These are phyloP conservation scores for Dichotomopilus funicola DNA, from an alignment of 2,329 filamentous ascomycete species.

Conservation along the genomic window DNA sequence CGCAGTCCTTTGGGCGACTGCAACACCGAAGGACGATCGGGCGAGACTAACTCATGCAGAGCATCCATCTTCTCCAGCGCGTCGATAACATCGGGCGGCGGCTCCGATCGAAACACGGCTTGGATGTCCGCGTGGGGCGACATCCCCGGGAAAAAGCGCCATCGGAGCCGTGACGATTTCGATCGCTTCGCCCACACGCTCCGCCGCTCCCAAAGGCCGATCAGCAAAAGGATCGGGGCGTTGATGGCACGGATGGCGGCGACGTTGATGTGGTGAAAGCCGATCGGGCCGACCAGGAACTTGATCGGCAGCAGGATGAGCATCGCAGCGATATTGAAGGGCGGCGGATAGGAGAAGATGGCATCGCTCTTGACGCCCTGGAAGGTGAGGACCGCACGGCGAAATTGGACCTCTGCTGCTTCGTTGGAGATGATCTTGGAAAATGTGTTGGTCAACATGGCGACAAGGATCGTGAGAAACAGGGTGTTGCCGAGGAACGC, in stretches of 20 bases:
- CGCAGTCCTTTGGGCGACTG: slow-evolving; percentile 9
- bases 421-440: slow-evolving; percentile 63
- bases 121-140: slow-evolving; percentile 25
- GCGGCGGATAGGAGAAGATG: slow-evolving; percentile 62
- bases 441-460: slow-evolving; percentile 67
- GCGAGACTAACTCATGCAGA: slow-evolving; percentile 6
- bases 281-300: slow-evolving; percentile 52
- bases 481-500: slow-evolving; percentile 69
- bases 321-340: slow-evolving; percentile 63
- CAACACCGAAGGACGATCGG: not conserved
- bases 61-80: slow-evolving; percentile 23
- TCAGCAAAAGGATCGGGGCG: slow-evolving; percentile 53
- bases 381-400: slow-evolving; percentile 64
- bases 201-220: slow-evolving; percentile 55
- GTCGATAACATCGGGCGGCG: slow-evolving; percentile 22
- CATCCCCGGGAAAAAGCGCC: slow-evolving; percentile 23
- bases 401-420: slow-evolving; percentile 64
- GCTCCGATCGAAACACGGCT: slow-evolving; percentile 21
- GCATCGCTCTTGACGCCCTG: slow-evolving; percentile 69
- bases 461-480: slow-evolving; percentile 67
- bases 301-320: slow-evolving; percentile 59
- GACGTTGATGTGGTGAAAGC: slow-evolving; percentile 68
- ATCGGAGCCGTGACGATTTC: slow-evolving; percentile 10
- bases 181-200: slow-evolving; percentile 41
- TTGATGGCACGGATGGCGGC: slow-evolving; percentile 57